phyloP scores from a whole-genome alignment of 805 yeast species.

The Saccharomycopsis olivae region DNA sequence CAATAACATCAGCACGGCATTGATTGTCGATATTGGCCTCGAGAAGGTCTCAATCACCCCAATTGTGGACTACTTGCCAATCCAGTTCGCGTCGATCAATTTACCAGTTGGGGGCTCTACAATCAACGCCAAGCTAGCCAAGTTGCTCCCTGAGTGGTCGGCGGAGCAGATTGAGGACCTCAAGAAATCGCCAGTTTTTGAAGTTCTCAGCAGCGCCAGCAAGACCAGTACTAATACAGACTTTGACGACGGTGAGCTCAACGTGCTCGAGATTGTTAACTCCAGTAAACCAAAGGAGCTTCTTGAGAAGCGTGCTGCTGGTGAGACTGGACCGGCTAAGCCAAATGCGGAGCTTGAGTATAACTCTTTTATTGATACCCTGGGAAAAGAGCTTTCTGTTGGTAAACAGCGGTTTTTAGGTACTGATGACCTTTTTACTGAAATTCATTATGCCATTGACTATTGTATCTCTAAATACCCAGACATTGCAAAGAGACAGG shows the following conservation, averaged over 20 bases:
- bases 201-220: slow-evolving; percentile 63
- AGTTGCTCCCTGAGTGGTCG: slow-evolving; percentile 47
- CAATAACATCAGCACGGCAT: slow-evolving; percentile 42
- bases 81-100: slow-evolving; percentile 41
- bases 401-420: slow-evolving; percentile 91
- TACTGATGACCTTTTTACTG: slow-evolving; percentile 44
- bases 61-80: slow-evolving; percentile 59
- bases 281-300: slow-evolving; percentile 66
- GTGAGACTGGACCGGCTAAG: slow-evolving; percentile 23
- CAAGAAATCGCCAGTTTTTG: slow-evolving; percentile 67
- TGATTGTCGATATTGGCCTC: slow-evolving; percentile 74
- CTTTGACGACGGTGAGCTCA: slow-evolving; percentile 38
- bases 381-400: slow-evolving; percentile 47
- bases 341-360: slow-evolving; percentile 62
- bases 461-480: slow-evolving; percentile 17
- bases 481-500: slow-evolving; percentile 64
- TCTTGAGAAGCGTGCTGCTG: slow-evolving; percentile 42
- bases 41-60: slow-evolving; percentile 71
- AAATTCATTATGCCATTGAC: slow-evolving; percentile 46
- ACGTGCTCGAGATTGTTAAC: slow-evolving; percentile 82
- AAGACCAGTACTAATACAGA: slow-evolving; percentile 24
- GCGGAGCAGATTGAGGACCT: slow-evolving; percentile 57
- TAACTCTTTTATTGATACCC: slow-evolving; percentile 57
- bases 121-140: slow-evolving; percentile 45
- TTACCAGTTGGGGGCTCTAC: slow-evolving; percentile 51